phyloP scores from a whole-genome alignment of 2,329 filamentous ascomycete genomes.

The Trichoderma guizhouense region DNA sequence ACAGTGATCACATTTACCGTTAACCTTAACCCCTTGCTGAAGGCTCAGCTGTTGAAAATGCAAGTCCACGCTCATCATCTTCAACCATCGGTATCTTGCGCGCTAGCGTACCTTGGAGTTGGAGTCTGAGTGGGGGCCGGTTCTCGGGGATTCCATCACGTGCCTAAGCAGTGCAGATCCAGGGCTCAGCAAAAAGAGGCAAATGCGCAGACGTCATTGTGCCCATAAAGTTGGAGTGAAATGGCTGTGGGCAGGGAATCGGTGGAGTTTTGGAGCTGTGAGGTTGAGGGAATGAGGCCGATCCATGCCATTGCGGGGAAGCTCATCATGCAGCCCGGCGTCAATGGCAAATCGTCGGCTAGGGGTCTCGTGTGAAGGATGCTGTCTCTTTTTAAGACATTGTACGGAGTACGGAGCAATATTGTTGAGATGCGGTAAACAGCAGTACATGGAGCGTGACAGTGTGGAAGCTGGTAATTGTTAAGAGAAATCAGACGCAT shows the following conservation, averaged over 20 bases:
- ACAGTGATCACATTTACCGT: not conserved
- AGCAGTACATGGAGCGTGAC: not conserved
- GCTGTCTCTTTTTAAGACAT: not conserved
- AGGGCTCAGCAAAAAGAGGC: not conserved
- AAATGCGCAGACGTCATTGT: not conserved
- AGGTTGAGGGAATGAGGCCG: not conserved
- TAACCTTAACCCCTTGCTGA: not conserved
- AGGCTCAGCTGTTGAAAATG: not conserved
- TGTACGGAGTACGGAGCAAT: not conserved
- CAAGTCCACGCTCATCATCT: not conserved
- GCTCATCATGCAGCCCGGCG: not conserved
- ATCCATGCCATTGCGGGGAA: conserved; percentile 3
- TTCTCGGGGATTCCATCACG: not conserved
- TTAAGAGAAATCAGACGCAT: not conserved
- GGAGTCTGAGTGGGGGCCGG: not conserved
- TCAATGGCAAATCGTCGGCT: not conserved
- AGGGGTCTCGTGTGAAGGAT: not conserved
- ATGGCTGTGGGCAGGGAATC: not conserved
- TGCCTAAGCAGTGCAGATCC: not conserved
- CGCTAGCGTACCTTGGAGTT: not conserved
- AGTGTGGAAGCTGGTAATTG: not conserved
- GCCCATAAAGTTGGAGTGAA: not conserved
- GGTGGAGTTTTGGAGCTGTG: conserved; percentile 1
- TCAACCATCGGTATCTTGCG: not conserved
- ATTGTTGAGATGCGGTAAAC: not conserved